Evolutionary conservation across 768 basidiomycete genomes (phyloP).

Genomic region (Lyophyllum decastes): DNA sequence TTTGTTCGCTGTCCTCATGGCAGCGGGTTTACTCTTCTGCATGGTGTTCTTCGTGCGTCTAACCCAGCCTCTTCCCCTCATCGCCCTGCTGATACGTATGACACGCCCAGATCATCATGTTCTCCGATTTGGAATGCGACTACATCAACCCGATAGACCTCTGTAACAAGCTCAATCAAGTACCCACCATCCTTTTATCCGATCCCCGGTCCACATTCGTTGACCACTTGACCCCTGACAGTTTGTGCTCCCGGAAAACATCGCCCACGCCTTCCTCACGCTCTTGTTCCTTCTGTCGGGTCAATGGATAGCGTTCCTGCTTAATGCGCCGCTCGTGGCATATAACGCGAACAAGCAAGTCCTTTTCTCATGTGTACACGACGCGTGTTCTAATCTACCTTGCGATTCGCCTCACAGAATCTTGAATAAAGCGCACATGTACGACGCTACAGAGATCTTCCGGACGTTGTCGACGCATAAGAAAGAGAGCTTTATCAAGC

Average conservation of each 20-base stretch:
- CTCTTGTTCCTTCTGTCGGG: slow-evolving; percentile 90
- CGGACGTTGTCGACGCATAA: slow-evolving; percentile 91
- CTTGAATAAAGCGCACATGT: slow-evolving; percentile 93
- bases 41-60: slow-evolving; percentile 97
- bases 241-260: slow-evolving; percentile 98
- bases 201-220: not conserved
- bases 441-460: slow-evolving; percentile 99
- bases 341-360: slow-evolving; percentile 95
- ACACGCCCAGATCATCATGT: slow-evolving; percentile 91
- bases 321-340: slow-evolving; percentile 86
- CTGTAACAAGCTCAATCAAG: slow-evolving; percentile 98
- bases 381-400: not conserved
- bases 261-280: slow-evolving; percentile 90
- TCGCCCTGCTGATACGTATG: not conserved
- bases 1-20: slow-evolving; percentile 93
- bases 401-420: slow-evolving; percentile 54
- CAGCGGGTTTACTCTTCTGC: slow-evolving; percentile 93
- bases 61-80: not conserved
- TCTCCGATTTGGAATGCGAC: slow-evolving; percentile 98
- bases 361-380: not conserved
- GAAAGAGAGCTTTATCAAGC: slow-evolving; percentile 94
- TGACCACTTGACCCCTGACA: slow-evolving; percentile 29
- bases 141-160: slow-evolving; percentile 99
- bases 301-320: slow-evolving; percentile 91
- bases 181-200: slow-evolving; percentile 33